A percentile compares a stretch with the other conserved stretches of the same genome.
phyloP scores from a whole-genome alignment of 164 flowering plant genomes.

The Santalum album region DNA sequence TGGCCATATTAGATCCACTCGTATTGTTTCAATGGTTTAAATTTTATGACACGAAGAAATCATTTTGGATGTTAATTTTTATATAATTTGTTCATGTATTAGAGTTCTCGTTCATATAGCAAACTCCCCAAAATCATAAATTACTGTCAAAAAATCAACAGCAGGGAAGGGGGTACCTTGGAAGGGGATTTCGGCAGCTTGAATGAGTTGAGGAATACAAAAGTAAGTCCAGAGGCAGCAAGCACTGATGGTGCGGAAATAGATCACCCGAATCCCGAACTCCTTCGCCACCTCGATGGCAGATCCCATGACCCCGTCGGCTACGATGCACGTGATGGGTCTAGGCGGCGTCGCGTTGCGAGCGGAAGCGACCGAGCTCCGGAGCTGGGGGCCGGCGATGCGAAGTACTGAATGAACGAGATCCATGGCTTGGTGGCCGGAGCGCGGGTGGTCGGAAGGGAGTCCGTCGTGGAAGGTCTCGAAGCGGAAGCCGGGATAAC shows the following conservation, averaged over 20 bases:
- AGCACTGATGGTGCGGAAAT: neutral
- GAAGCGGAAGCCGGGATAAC: slow-evolving; percentile 16
- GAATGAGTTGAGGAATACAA: neutral
- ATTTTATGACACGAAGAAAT: too few species aligned
- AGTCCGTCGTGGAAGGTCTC: slow-evolving; percentile 30
- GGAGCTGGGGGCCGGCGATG: slow-evolving; percentile 11
- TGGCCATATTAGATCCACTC: too few species aligned
- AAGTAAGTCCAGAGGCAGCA: neutral
- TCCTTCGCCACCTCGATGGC: neutral
- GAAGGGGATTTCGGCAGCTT: neutral
- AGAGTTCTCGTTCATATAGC: too few species aligned
- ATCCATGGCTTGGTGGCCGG: slow-evolving; percentile 12
- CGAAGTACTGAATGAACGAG: slow-evolving; percentile 10
- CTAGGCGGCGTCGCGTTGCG: neutral
- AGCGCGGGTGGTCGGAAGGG: slow-evolving; percentile 17
- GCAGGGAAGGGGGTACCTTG: neutral
- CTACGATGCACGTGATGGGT: slow-evolving; percentile 18
- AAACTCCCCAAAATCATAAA: too few species aligned
- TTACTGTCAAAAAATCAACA: too few species aligned
- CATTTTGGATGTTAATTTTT: too few species aligned
- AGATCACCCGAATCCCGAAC: neutral
- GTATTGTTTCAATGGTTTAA: too few species aligned
- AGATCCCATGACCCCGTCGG: neutral
- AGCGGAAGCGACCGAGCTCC: slow-evolving; percentile 12
- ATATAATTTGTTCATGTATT: too few species aligned